Base-by-base conservation (phyloP, 139 green algal genomes). In the Tetraselmis striata region DNA sequence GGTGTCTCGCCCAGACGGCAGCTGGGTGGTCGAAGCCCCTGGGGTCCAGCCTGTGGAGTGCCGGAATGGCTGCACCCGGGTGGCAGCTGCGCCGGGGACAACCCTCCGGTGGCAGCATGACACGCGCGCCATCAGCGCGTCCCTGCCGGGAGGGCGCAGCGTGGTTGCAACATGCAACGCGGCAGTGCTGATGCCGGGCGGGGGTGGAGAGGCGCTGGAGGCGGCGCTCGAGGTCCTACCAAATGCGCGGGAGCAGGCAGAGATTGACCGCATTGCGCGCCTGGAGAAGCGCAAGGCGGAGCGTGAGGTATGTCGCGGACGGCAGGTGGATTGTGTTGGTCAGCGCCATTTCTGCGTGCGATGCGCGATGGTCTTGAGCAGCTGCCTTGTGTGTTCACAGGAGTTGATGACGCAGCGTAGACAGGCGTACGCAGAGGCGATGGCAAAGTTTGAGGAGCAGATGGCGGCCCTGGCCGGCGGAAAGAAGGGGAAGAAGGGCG, bases 1-100 rank as follows among this genome's bases (percentile, higher is more conserved):
- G 28, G 83, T 30, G 1, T 74, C 27, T 23, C 67, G 59, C 1
- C 32, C 87, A 23, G 80, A 84, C 32, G 87, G 87, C n/a, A 27
- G 31, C 18, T 90, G 85, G 85, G 79, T 76, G 2, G 75, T 89
- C 24, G 87, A 90, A 81, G 81, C 83, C 28, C 78, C 81, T n/a
- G 87, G 87, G 30, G 75, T 90, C 23, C 81, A 81, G 0, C 32
- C 77, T 77, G 74, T 28, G 2, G 74, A 29, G 74, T 29, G 25
- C 74, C 74, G 74, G 2, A 28, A 28, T 2, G 26, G 25, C n/a
- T 29, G 74, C 74, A 28, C 74, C 25, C 74, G n/a, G 25, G 26
- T 28, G 74, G 26, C 25, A 28, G 23, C 26, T 77, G 74, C 11
- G 11, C 45, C 45, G 18, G 45, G 18, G 5, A 67, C 45, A 67